Conservation (phyloP, 805 yeast genomes). For the Blastobotrys peoriensis region DNA sequence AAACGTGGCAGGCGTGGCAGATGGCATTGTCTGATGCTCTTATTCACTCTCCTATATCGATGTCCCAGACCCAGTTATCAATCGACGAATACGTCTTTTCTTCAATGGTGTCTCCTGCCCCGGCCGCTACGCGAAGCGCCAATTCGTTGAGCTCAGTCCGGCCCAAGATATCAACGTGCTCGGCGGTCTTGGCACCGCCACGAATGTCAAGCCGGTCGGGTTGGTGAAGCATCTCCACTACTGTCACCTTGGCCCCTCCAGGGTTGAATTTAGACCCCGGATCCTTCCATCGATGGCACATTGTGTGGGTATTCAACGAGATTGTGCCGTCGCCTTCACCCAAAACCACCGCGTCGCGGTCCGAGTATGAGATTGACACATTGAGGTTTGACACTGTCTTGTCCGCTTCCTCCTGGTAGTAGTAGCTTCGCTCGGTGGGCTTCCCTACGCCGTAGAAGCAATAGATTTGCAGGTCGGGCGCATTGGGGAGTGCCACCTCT, state of each 20-base stretch:
- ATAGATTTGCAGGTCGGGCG: conserved; percentile 83
- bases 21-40: too few species aligned
- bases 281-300: conserved; percentile 88
- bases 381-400: conserved; percentile 49
- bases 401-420: conserved; percentile 65
- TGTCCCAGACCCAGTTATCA: conserved; percentile 51
- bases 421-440: conserved; percentile 91
- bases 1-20: too few species aligned
- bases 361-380: conserved; percentile 63
- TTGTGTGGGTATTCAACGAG: conserved; percentile 75
- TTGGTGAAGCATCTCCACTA: conserved; percentile 88
- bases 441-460: conserved; percentile 96
- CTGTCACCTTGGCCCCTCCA: conserved; percentile 59
- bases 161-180: conserved; percentile 94
- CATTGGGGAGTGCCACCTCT: conserved; percentile 86
- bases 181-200: conserved; percentile 97
- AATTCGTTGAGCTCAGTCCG: conserved; percentile 88
- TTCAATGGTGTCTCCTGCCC: conserved; percentile 62
- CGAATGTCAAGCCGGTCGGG: conserved; percentile 92
- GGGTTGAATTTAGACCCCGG: conserved; percentile 66
- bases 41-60: conserved; percentile 42
- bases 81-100: conserved; percentile 55
- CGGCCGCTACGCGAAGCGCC: conserved; percentile 74
- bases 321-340: conserved; percentile 98
- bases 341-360: conserved; percentile 61